Evolutionary conservation across 164 flowering plant genomes (phyloP).

Genomic region (Nelumbo lutea): DNA sequence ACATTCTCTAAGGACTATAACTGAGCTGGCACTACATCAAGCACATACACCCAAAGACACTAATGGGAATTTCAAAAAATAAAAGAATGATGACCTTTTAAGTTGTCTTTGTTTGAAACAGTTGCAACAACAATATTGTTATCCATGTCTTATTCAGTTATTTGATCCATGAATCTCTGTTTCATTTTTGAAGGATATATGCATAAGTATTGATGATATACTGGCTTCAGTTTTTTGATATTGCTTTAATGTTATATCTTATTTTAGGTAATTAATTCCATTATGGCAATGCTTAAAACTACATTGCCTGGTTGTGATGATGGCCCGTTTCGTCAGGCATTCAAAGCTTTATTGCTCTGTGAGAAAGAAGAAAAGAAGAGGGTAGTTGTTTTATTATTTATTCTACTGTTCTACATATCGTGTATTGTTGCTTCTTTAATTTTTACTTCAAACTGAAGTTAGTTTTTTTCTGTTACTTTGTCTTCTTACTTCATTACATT

Average conservation of each 20-base stretch:
- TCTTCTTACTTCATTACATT: background rate
- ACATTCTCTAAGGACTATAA: no score
- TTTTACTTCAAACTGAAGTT: background rate
- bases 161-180: background rate
- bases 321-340: constrained; percentile 68
- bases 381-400: constrained; percentile 31
- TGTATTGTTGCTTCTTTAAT: background rate
- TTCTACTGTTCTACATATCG: background rate
- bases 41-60: no score
- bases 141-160: background rate
- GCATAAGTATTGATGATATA: background rate
- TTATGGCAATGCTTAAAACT: constrained; percentile 76
- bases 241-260: constrained; percentile 14
- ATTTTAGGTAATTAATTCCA: constrained; percentile 60
- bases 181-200: background rate
- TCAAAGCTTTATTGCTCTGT: constrained; percentile 73
- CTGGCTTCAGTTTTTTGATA: background rate
- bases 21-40: no score
- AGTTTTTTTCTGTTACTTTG: background rate
- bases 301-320: constrained; percentile 76
- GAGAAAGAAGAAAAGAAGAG: constrained; percentile 84
- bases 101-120: no score
- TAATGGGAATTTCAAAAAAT: no score
- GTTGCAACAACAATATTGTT: background rate
- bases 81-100: no score